These are phyloP conservation scores for Penicillium subrubescens DNA, from an alignment of 495 filamentous ascomycete species.

Conservation along the genomic window DNA sequence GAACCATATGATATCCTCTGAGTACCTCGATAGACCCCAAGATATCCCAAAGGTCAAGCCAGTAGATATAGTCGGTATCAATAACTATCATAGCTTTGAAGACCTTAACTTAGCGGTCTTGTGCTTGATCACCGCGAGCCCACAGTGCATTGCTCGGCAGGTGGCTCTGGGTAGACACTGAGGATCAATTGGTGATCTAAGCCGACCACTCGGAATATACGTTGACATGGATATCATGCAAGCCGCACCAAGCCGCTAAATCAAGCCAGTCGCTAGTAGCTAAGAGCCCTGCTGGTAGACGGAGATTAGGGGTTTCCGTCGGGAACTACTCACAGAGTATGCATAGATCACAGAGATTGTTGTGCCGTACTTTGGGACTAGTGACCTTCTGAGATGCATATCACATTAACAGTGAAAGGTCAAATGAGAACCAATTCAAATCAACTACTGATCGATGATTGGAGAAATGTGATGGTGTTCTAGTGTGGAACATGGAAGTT, in stretches of 20 bases:
- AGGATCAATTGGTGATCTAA: neutral
- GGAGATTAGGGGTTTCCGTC: neutral
- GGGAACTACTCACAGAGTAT: neutral
- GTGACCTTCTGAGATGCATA: neutral
- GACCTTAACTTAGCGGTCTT: no score
- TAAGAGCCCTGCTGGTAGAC: neutral
- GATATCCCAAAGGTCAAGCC: no score
- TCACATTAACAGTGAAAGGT: neutral
- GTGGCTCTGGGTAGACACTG: conserved; percentile 8
- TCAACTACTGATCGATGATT: neutral
- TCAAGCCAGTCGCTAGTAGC: neutral
- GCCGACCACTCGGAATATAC: neutral
- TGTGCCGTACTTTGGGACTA: neutral
- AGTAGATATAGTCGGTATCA: no score
- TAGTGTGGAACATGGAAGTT: neutral
- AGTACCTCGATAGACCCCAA: no score
- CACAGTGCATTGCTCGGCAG: neutral
- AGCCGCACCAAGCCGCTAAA: neutral
- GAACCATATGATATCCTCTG: no score
- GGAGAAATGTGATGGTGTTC: neutral
- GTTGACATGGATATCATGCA: neutral
- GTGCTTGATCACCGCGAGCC: no score
- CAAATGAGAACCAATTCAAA: neutral
- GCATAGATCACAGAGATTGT: neutral
- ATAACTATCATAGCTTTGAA: no score